Base-by-base conservation (phyloP, 108 stramenopile genomes). In the Mayamaea pseudoterrestris region DNA sequence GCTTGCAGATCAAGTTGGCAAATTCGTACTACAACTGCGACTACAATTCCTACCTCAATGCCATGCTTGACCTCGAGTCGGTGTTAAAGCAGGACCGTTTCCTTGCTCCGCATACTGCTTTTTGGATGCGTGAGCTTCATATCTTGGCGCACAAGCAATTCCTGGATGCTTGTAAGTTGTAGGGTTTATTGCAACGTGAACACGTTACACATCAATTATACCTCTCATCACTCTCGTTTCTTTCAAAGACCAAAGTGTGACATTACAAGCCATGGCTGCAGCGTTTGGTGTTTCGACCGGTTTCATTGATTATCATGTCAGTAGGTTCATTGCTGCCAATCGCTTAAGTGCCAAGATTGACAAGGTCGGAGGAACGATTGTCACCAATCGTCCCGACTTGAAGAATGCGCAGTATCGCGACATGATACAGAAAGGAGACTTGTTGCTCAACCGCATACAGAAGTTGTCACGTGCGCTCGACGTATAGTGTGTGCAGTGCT, bases 81-180 rank as follows among this genome's bases (percentile, higher is more conserved):
- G 60, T 83, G 34, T 63, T 96, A 11, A 39, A 68, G 7, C 71
- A 71, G 16, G 90, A 93, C 41, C 84, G 90, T 22, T 91, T 80
- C 78, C 56, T 95, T 23, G 71, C 78, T 30, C 81, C 73, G 11
- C 97, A 96, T 66, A 52, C 79, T 25, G 61, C 71, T 2, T 95
- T 74, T 58, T 60, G 92, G 57, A 73, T 96, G 63, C 71, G 95
- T 35, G 94, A 96, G 75, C 66, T 96, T 24, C 91, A 94, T 43
- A 78, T 98, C 36, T 47, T 90, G 54, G 97, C 80, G 5, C 94
- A 94, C 74, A 70, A 79, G 55, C 95, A 99, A 68, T 99, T 96
- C 74, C 80, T 99, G 50, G 94, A 96, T 66, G 89, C 95, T n/a
- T 99, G 97, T 74, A 80, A 93, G 66, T n/a, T n/a, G n/a, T n/a